Evolutionary conservation across 148 eudicot genomes (phyloP).

Genomic region (Cornus kousa): DNA sequence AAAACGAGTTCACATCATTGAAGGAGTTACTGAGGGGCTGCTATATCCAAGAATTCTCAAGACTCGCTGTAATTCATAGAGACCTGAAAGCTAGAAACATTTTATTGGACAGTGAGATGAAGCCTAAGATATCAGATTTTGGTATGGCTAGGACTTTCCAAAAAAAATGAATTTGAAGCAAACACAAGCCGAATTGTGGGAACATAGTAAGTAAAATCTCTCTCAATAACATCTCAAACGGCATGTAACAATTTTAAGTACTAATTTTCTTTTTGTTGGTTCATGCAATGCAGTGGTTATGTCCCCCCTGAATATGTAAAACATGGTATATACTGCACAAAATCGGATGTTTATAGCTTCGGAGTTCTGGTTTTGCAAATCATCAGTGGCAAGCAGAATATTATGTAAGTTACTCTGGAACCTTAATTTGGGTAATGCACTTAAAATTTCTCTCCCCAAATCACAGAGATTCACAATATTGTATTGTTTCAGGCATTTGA

Average conservation of each 20-base stretch:
- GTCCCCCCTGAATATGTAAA: conserved; percentile 43
- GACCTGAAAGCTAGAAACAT: conserved; percentile 40
- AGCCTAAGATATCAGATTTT: conserved; percentile 42
- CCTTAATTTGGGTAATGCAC: too few species aligned
- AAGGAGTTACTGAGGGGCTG: conserved; percentile 45
- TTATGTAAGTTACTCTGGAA: conserved; percentile 23
- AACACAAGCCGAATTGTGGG: conserved; percentile 37
- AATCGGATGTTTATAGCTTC: conserved; percentile 40
- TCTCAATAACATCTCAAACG: neutral
- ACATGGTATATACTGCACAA: conserved; percentile 36
- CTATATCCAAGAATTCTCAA: conserved; percentile 45
- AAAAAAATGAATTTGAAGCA: conserved; percentile 33
- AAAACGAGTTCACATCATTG: conserved; percentile 26
- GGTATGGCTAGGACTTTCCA: conserved; percentile 45
- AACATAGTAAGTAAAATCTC: conserved; percentile 35
- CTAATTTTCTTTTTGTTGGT: neutral
- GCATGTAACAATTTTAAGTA: neutral
- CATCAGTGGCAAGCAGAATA: conserved; percentile 35
- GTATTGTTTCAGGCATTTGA: conserved; percentile 36
- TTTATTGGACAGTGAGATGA: conserved; percentile 28
- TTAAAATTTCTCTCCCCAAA: neutral
- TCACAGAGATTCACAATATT: neutral
- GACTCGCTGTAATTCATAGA: conserved; percentile 36
- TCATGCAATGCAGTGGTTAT: conserved; percentile 27
- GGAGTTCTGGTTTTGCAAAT: conserved; percentile 42